Evolutionary conservation across 345 rosid species (phyloP).

Genomic region (Crucihimalaya himalaica): DNA sequence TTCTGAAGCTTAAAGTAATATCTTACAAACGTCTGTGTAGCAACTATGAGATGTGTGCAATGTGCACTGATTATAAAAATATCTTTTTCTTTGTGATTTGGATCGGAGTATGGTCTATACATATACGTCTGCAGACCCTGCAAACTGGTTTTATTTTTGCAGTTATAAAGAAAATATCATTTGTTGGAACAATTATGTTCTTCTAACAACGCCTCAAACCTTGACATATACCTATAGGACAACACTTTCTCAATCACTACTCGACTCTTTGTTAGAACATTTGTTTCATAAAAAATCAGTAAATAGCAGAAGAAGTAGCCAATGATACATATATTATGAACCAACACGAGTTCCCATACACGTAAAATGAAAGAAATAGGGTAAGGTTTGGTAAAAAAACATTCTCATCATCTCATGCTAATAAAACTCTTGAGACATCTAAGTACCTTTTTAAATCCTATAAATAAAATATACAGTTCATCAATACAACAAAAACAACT

Average conservation of each 20-base stretch:
- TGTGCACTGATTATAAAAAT: not conserved
- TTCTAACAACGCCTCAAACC: not conserved
- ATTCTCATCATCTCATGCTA: slow-evolving; percentile 16
- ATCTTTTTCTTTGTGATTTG: not conserved
- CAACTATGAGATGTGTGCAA: not conserved
- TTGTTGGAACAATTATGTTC: not conserved
- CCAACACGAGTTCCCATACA: not conserved
- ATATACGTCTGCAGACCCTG: not conserved
- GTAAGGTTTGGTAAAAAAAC: not conserved
- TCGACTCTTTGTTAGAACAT: not conserved
- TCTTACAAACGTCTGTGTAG: not conserved
- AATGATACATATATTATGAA: not conserved
- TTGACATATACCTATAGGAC: not conserved
- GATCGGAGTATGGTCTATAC: not conserved
- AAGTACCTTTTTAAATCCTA: not conserved
- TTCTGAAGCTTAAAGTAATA: not conserved
- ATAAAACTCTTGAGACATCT: slow-evolving; percentile 4
- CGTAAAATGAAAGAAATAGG: slow-evolving; percentile 20
- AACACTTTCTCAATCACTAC: not conserved
- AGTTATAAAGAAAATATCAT: not conserved
- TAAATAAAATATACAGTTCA: slow-evolving; percentile 40
- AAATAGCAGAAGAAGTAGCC: slow-evolving; percentile 11
- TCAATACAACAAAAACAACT: slow-evolving; percentile 41
- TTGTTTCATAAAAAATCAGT: not conserved
- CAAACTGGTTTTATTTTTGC: not conserved